Conservation (phyloP, 768 basidiomycete species). For the Cystofilobasidium bisporidii region DNA sequence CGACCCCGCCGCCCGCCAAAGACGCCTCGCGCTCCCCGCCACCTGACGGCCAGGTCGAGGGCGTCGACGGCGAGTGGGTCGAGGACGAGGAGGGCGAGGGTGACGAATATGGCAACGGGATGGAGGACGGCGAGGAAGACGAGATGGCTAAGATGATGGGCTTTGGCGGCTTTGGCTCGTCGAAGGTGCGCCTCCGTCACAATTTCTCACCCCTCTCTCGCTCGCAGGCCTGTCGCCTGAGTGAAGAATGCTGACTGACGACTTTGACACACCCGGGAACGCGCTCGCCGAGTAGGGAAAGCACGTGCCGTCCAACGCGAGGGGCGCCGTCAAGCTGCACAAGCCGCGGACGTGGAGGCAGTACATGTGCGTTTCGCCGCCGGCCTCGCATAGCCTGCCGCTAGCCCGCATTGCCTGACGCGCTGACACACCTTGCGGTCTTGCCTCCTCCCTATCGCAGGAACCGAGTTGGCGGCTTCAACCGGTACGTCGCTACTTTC, state of each 20-base stretch:
- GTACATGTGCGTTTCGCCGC: constrained; percentile 98
- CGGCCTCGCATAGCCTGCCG: no score
- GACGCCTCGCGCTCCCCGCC: not conserved
- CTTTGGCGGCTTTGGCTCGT: constrained; percentile 71
- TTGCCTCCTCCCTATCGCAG: not conserved
- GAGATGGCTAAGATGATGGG: constrained; percentile 90
- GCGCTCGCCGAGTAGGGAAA: constrained; percentile 49
- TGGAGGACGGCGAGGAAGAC: constrained; percentile 50
- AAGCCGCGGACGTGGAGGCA: constrained; percentile 88
- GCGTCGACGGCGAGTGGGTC: constrained; percentile 33
- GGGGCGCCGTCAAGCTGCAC: constrained; percentile 38
- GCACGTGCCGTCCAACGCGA: constrained; percentile 43
- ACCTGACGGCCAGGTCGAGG: constrained; percentile 38
- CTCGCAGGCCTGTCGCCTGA: no score
- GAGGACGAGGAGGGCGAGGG: constrained; percentile 52
- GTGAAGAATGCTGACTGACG: no score
- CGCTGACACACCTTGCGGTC: no score
- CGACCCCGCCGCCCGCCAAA: not conserved
- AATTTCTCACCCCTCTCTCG: not conserved
- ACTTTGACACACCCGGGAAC: no score
- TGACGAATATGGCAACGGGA: constrained; percentile 47
- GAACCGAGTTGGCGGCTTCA: constrained; percentile 69
- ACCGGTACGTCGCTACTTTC: constrained; percentile 49
- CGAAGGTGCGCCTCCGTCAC: constrained; percentile 53
- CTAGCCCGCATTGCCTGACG: no score